Base-by-base conservation (phyloP, 1,139 yeast genomes). In the Taphrina confusa region DNA sequence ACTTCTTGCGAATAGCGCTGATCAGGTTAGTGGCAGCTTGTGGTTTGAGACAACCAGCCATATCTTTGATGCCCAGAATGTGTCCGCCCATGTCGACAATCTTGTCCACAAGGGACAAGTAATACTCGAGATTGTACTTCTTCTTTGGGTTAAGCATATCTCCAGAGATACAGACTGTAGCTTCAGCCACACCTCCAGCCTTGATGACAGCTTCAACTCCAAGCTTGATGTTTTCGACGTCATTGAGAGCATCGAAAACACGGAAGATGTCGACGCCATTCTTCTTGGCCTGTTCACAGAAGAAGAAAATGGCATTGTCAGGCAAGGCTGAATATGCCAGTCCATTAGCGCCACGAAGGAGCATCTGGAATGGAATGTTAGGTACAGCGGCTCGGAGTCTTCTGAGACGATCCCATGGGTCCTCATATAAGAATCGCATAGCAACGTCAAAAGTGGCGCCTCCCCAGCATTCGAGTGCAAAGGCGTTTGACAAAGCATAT, bases 391-490 rank as follows among this genome's bases (percentile, higher is more conserved):
- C 81, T 75, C 98, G 83, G 73, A 92, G 79, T 74, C 83, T 80
- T 75, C 96, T 84, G 72, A 92, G 81, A 75, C 99, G 84, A 63
- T 82, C 95, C 99, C 99, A 92, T 67, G 99, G 99, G 73, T 91
- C 97, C 79, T 92, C 99, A 74, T 91, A 91, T 70, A 92, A 80
- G 80, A 94, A 94, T 75, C 98, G 83, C 97, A 92, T 91, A 64
- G 96, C 87, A 61, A 92, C 98, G 72, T 92, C 99, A 71, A 92
- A 92, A 33, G 99, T 92, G 61, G 99, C 98, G 76, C 99, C 99
- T 76, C 99, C 99, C 99, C 99, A 92, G 78, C 97, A 92, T 78
- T 92, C 99, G 61, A 92, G 79, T 14, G 98, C 94, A 74, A 89
- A 94, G 1, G 96, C 95, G 63, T 95, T 94, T 65, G 86, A 76